Conservation (phyloP, 129 eudicot species). For the Flaveria linearis region DNA sequence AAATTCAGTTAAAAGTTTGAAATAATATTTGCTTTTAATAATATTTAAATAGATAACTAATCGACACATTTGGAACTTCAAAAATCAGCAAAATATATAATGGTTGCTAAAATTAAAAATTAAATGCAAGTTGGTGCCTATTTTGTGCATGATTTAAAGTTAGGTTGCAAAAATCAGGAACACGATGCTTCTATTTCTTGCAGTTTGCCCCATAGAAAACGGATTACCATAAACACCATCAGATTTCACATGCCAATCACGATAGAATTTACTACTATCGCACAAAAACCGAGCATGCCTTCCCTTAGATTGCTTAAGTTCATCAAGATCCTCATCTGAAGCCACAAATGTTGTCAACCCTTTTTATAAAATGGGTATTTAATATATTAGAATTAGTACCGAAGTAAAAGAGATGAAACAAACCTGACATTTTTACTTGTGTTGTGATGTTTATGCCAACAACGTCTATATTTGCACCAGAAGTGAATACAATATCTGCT, state of each 20-base stretch:
- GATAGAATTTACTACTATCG: constrained; percentile 74
- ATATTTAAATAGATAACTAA: background rate
- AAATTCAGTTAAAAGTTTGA: background rate
- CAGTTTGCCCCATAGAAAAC: background rate
- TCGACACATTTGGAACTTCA: background rate
- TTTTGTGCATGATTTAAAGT: background rate
- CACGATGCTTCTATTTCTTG: background rate
- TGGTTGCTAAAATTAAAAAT: background rate
- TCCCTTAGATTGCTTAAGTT: constrained; percentile 64
- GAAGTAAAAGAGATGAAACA: constrained; percentile 10
- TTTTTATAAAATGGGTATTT: background rate
- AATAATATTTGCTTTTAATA: background rate
- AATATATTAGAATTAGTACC: background rate
- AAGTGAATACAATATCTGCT: constrained; percentile 86
- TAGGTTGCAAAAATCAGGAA: background rate
- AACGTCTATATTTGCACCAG: constrained; percentile 77
- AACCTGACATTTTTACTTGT: constrained; percentile 84
- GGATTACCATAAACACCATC: constrained; percentile 81
- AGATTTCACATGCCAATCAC: constrained; percentile 93
- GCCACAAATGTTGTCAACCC: constrained; percentile 1
- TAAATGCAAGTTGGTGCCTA: background rate
- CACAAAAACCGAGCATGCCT: constrained; percentile 58
- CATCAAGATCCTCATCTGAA: constrained; percentile 63
- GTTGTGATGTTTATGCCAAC: constrained; percentile 92
- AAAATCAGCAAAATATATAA: background rate